These are phyloP conservation scores for Cyberlindnera euphorbiae DNA, from an alignment of 805 yeast genomes.

Conservation along the genomic window DNA sequence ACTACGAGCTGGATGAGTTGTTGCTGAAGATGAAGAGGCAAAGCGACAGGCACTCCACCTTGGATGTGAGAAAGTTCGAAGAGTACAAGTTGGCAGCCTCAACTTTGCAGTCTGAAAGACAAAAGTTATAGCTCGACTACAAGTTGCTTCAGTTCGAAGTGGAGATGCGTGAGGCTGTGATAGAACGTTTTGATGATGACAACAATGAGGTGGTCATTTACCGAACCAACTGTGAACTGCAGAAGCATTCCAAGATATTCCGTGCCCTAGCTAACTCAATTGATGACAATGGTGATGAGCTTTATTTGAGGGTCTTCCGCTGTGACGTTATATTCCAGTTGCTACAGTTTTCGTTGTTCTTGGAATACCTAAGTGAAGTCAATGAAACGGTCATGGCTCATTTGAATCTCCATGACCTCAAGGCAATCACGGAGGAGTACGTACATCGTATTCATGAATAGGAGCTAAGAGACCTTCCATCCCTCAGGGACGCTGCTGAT, in stretches of 20 bases:
- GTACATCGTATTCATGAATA: slow-evolving; percentile 13
- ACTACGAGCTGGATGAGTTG: slow-evolving; percentile 17
- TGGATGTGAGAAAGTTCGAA: slow-evolving; percentile 6
- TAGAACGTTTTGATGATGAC: neutral
- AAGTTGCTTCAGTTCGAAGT: neutral
- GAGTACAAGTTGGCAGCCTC: slow-evolving; percentile 3
- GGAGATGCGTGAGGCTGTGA: neutral
- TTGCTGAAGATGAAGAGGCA: slow-evolving; percentile 1
- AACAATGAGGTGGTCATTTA: neutral
- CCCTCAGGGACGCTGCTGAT: neutral
- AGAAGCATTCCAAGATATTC: neutral
- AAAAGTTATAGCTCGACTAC: too few species aligned
- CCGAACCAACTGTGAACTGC: slow-evolving; percentile 1
- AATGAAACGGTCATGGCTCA: too few species aligned
- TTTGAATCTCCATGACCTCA: slow-evolving; percentile 2
- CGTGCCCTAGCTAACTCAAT: slow-evolving; percentile 1
- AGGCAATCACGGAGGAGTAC: slow-evolving; percentile 1
- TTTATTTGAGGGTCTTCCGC: slow-evolving; percentile 5
- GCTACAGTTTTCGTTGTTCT: slow-evolving; percentile 1
- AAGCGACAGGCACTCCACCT: neutral
- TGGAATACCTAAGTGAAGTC: slow-evolving; percentile 1
- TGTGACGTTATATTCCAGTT: slow-evolving; percentile 1
- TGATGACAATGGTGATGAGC: slow-evolving; percentile 2
- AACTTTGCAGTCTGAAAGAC: slow-evolving; percentile 4
- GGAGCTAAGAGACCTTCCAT: slow-evolving; percentile 7